Percentiles rank a stretch among this genome's conserved stretches.
phyloP scores from a whole-genome alignment of 805 yeast genomes.

The Phaffomyces thermotolerans region DNA sequence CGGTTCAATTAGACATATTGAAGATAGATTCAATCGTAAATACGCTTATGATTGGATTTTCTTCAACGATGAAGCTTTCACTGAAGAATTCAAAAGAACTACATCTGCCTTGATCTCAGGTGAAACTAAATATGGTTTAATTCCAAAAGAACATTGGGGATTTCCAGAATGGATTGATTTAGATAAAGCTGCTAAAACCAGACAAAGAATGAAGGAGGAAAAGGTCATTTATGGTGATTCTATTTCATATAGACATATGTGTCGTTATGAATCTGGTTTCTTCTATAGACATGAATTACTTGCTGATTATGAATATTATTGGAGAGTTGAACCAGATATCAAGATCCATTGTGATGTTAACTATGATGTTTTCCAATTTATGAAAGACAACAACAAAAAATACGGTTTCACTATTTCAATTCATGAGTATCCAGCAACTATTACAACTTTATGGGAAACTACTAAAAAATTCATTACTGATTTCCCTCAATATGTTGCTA shows the following conservation, averaged over 20 bases:
- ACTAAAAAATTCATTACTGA: constrained; percentile 39
- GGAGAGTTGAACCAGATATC: constrained; percentile 76
- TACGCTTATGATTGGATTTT: constrained; percentile 76
- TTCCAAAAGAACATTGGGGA: constrained; percentile 61
- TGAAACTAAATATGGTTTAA: constrained; percentile 50
- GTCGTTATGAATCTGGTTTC: constrained; percentile 42
- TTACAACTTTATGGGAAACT: constrained; percentile 59
- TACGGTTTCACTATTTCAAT: constrained; percentile 69
- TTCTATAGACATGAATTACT: constrained; percentile 60
- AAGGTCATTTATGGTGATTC: constrained; percentile 52
- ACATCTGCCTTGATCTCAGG: constrained; percentile 53
- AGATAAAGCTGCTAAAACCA: constrained; percentile 37
- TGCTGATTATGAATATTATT: constrained; percentile 56
- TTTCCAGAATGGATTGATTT: constrained; percentile 61
- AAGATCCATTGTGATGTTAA: constrained; percentile 54
- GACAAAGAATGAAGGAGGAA: constrained; percentile 37
- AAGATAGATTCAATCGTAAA: constrained; percentile 57
- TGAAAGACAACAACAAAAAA: constrained; percentile 47
- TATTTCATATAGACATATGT: constrained; percentile 67
- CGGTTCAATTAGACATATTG: constrained; percentile 54
- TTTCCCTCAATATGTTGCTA: constrained; percentile 34
- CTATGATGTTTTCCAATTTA: constrained; percentile 56
- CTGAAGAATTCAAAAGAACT: constrained; percentile 43
- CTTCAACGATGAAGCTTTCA: constrained; percentile 61
- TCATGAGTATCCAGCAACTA: constrained; percentile 58